Conservation (phyloP, 1,284 basidiomycete species). For the Ceratobasidium sp. region DNA sequence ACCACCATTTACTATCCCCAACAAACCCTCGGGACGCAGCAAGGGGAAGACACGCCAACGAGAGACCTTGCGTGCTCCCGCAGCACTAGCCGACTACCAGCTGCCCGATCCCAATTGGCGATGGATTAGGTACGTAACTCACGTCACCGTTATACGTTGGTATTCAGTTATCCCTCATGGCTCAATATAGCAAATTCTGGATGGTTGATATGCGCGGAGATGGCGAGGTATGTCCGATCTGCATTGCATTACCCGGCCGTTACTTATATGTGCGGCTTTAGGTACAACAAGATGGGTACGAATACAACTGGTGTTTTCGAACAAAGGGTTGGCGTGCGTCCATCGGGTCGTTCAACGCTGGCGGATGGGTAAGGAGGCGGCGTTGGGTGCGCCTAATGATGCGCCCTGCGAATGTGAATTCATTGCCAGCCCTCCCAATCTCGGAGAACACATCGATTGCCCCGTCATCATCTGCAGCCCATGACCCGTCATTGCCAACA, state of each 20-base stretch:
- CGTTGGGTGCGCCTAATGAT: slow-evolving; percentile 85
- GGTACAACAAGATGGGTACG: slow-evolving; percentile 72
- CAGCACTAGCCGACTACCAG: slow-evolving; percentile 69
- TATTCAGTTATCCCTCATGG: neutral
- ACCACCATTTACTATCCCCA: slow-evolving; percentile 74
- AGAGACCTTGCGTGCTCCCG: slow-evolving; percentile 51
- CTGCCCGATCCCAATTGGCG: slow-evolving; percentile 81
- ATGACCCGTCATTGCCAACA: neutral
- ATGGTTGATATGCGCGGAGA: slow-evolving; percentile 87
- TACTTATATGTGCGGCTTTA: slow-evolving; percentile 5
- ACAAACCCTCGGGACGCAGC: slow-evolving; percentile 52
- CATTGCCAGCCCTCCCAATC: neutral
- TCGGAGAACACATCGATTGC: slow-evolving; percentile 8
- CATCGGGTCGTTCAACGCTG: slow-evolving; percentile 66
- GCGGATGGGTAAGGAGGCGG: slow-evolving; percentile 76
- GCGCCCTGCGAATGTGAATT: slow-evolving; percentile 59
- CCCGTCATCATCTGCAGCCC: slow-evolving; percentile 2
- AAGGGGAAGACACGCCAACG: slow-evolving; percentile 2
- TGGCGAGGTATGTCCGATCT: slow-evolving; percentile 67
- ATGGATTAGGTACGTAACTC: slow-evolving; percentile 64
- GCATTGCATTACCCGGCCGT: neutral
- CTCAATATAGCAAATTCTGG: slow-evolving; percentile 66
- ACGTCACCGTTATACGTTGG: neutral
- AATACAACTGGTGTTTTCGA: slow-evolving; percentile 82
- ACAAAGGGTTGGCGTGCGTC: slow-evolving; percentile 69